Percentiles rank a stretch among this genome's conserved stretches.
These are phyloP conservation scores for Begonia peltatifolia DNA, from an alignment of 306 rosid species.

Conservation along the genomic window DNA sequence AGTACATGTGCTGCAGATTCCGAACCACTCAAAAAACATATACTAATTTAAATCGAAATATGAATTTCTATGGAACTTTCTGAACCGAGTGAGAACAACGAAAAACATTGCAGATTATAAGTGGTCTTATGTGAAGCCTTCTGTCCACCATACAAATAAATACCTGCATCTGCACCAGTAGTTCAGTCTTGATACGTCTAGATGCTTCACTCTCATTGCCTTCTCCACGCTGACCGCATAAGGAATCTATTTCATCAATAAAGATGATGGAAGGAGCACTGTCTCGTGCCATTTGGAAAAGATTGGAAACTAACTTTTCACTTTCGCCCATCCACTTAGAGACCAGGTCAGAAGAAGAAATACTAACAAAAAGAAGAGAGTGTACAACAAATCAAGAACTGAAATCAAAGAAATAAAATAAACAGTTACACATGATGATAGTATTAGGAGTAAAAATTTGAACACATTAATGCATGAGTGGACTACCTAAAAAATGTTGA, in stretches of 20 bases:
- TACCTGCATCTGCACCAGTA: constrained; percentile 99
- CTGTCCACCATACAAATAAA: background rate
- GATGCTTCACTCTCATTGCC: constrained; percentile 99
- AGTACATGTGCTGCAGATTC: too few species aligned
- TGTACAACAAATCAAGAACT: background rate
- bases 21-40: too few species aligned
- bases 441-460: too few species aligned
- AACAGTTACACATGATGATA: background rate
- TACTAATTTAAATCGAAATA: too few species aligned
- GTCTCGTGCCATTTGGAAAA: constrained; percentile 99
- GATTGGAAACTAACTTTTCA: constrained; percentile 94
- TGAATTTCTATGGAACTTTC: too few species aligned
- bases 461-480: too few species aligned
- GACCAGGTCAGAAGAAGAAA: constrained; percentile 94
- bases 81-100: too few species aligned
- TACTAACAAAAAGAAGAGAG: constrained; percentile 26
- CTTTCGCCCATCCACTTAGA: constrained; percentile 99
- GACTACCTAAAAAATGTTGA: constrained; percentile 88
- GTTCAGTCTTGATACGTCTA: constrained; percentile 95
- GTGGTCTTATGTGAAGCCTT: too few species aligned
- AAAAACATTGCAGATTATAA: too few species aligned
- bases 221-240: constrained; percentile 96
- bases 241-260: constrained; percentile 93
- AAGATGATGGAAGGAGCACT: constrained; percentile 98
- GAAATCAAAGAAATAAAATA: background rate